Evolutionary conservation across 371 early-diverging fungal genomes (phyloP), one percentile per base, ranked within the genome.

Genomic region (Mortierella sp.): DNA sequence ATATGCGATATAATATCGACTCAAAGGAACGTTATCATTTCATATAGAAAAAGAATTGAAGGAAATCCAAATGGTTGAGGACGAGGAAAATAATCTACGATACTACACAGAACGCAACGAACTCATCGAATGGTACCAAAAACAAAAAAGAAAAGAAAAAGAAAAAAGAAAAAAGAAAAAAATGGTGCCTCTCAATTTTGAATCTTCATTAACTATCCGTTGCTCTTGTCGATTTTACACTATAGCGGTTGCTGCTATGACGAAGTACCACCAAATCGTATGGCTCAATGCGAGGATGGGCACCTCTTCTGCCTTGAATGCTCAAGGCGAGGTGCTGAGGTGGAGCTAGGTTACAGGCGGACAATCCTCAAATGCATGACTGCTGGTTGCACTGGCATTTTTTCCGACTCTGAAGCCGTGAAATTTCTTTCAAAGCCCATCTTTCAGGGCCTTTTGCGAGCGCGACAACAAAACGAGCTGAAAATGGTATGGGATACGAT

Each of bases 271-370:
- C 64, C 77, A 3, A 68, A 70, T 61, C 61, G 83, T 31, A 77
- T 84, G 65, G 76, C 84, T 0, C 76, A 80, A 49, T 89, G 88
- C 42, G 82, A 84, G 29, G 87, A 88, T 9, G 89, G 85, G 0
- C 89, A 89, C 68, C 51, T 86, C 42, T 88, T 89, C 51, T 89
- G 89, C 53, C 57, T 77, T 28, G 81, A 85, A 26, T 88, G 89
- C 56, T 84, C 85, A 13, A 59, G 82, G 9, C 70, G 78, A 19
- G 79, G 76, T 0, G 84, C 86, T 29, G 88, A 89, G 37, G 76
- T 71, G 17, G 72, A 77, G 35, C 76, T 88, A 1, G 87, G 88
- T 17, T 70, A 82, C 34, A 65, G 83, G 53, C 66, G 85, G 10
- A 84, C 86, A 0, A 77, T 83, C 9, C 57, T 88, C 15, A 84